Base-by-base conservation (phyloP, 495 filamentous ascomycete species). In the Bathelium albidoporum region DNA sequence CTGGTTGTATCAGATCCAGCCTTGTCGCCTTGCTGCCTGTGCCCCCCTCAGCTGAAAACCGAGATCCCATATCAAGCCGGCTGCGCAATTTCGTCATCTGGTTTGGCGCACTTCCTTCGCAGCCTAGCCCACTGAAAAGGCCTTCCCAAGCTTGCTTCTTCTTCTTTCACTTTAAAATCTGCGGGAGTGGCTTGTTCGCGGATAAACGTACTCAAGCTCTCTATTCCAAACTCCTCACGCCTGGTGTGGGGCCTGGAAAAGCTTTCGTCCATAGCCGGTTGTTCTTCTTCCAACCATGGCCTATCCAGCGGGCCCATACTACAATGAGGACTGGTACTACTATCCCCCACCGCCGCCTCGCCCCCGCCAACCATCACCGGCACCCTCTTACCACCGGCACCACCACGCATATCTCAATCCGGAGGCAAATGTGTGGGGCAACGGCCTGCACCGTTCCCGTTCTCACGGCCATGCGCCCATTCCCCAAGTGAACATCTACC, bases 401-500 rank as follows among this genome's bases (percentile, higher is more conserved):
- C 49, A 55, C 22, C 49, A 55, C 0, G 49, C 49, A 26, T 55
- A 24, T n/a, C 49, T 55, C 22, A 55, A 55, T 29, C 68, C 68
- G 7, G 65, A 70, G 45, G 53, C 28, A 10, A 36, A 31, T 34
- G 32, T 29, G 59, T 59, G 60, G 52, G 63, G 61, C 41, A 34
- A 43, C 12, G 64, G 69, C 29, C 70, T 73, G 2, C 73, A 75
- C 24, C 73, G 74, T 32, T 68, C 71, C 9, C 72, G 73, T 43
- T 76, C 74, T 10, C 65, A 68, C 36, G 74, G 74, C 41, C 64
- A 70, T 59, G 58, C 64, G 5, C 73, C 73, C 9, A 63, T 65
- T 2, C 74, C 74, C 20, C 69, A 73, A 61, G 64, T 75, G 36
- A 67, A 65, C 63, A 72, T 74, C 66, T 71, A 74, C 61, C 72